phyloP scores from a whole-genome alignment of 306 rosid species.

The Citrullus colocynthis region DNA sequence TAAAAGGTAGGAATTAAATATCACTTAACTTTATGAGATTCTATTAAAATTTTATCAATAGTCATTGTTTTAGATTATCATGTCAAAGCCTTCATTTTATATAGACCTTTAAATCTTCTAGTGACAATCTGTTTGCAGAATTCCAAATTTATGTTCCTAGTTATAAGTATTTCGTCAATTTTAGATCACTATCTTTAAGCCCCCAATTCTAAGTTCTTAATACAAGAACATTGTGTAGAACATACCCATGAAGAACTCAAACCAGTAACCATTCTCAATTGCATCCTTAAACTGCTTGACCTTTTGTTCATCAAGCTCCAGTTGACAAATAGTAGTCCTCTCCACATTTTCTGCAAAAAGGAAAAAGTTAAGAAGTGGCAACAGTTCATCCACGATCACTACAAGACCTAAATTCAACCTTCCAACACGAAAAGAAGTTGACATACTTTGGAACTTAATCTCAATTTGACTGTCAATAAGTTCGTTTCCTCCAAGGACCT shows the following conservation, averaged over 20 bases:
- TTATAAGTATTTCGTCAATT: neutral
- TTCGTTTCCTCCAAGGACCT: constrained; percentile 94
- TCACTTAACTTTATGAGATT: neutral
- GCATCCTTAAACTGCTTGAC: constrained; percentile 91
- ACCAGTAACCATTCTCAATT: constrained; percentile 83
- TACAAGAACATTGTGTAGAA: constrained; percentile 7
- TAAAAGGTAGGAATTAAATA: neutral
- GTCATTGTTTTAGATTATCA: neutral
- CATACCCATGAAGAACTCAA: constrained; percentile 98
- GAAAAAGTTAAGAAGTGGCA: neutral
- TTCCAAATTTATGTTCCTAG: neutral
- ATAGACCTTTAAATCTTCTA: neutral
- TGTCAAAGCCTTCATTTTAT: neutral
- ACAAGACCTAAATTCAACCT: constrained; percentile 7
- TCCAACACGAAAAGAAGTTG: constrained; percentile 7
- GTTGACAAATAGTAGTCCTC: constrained; percentile 44
- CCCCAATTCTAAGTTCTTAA: neutral
- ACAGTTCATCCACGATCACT: constrained; percentile 2
- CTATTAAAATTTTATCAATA: neutral
- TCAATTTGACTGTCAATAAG: constrained; percentile 82
- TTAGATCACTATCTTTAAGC: neutral
- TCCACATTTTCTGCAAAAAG: constrained; percentile 59
- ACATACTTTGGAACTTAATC: constrained; percentile 61
- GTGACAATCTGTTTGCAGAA: neutral
- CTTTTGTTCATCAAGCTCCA: constrained; percentile 45